Evolutionary conservation across 192 early-diverging fungal genomes (phyloP).

Genomic region (Geranomyces variabilis): DNA sequence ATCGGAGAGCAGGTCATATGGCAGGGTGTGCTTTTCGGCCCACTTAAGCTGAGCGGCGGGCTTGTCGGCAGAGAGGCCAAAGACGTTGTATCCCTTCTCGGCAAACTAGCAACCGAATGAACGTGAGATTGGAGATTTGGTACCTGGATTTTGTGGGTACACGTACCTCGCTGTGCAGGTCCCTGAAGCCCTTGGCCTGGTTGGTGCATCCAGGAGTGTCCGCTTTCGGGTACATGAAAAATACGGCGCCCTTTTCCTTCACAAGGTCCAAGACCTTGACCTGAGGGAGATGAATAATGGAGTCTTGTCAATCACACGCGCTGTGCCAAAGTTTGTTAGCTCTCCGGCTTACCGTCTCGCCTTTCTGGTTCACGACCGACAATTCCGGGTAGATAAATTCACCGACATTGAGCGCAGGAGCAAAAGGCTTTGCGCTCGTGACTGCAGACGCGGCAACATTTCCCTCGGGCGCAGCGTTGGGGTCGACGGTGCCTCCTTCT

Average conservation of each 20-base stretch:
- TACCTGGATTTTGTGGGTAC: not conserved
- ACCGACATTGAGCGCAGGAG: not conserved
- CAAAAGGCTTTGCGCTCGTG: not conserved
- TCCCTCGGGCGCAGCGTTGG: conserved; percentile 15
- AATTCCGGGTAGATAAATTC: not conserved
- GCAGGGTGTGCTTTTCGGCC: conserved; percentile 8
- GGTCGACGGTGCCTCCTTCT: not conserved
- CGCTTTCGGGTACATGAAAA: conserved; percentile 27
- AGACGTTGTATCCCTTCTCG: conserved; percentile 13
- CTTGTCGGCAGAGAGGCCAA: conserved; percentile 10
- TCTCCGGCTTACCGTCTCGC: conserved; percentile 8
- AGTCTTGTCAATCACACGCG: no score
- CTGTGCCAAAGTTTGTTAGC: not conserved
- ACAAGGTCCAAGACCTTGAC: conserved; percentile 11
- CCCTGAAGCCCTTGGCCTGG: conserved; percentile 26
- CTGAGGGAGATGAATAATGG: no score
- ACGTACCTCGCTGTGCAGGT: conserved; percentile 16
- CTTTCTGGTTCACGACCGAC: not conserved
- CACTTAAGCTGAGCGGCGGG: conserved; percentile 14
- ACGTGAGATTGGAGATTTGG: not conserved
- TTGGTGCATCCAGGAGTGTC: conserved; percentile 31
- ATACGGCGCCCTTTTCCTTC: conserved; percentile 7
- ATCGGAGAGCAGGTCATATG: conserved; percentile 25
- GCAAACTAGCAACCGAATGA: not conserved
- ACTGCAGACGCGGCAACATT: conserved; percentile 4